A percentile compares a stretch with the other conserved stretches of the same genome.
These are phyloP conservation scores for Chenopodium berlandieri DNA, from an alignment of 148 eudicot species.

Conservation along the genomic window DNA sequence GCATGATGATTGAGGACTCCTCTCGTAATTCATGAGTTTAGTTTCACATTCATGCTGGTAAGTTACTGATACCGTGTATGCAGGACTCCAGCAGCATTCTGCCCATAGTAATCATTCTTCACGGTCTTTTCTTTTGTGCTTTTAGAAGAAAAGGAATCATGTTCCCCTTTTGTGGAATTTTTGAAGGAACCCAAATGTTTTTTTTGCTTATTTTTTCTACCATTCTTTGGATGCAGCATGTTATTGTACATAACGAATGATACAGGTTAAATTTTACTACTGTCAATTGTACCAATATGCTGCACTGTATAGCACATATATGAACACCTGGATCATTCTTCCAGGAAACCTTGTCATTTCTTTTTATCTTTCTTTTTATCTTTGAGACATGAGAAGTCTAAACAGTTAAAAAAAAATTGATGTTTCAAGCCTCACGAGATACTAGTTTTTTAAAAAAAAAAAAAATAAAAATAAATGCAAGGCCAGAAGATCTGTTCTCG, in stretches of 20 bases:
- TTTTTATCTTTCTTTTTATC: background rate
- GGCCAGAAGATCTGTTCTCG: no score
- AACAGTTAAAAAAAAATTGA: background rate
- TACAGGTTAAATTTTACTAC: conserved; percentile 17
- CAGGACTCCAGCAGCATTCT: background rate
- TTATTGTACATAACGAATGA: conserved; percentile 51
- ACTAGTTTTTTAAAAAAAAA: no score
- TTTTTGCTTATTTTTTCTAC: conserved; percentile 6
- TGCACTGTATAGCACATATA: conserved; percentile 30
- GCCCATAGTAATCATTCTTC: conserved; percentile 20
- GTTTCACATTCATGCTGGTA: conserved; percentile 19
- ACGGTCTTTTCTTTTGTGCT: conserved; percentile 1
- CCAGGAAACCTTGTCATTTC: background rate
- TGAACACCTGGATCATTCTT: conserved; percentile 29
- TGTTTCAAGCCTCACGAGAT: background rate
- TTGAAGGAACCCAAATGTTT: conserved; percentile 13
- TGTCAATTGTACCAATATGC: conserved; percentile 28
- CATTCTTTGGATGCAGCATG: conserved; percentile 52
- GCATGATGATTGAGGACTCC: conserved; percentile 77
- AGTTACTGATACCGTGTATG: conserved; percentile 14
- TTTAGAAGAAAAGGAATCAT: background rate
- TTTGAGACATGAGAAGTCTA: background rate
- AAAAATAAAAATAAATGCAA: no score
- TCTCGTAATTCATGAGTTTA: conserved; percentile 43
- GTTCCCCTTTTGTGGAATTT: conserved; percentile 23